Evolutionary conservation across 805 yeast species (phyloP), one percentile per base, ranked within the genome.

Genomic region (Cyberlindnera xishuangbannaensis): DNA sequence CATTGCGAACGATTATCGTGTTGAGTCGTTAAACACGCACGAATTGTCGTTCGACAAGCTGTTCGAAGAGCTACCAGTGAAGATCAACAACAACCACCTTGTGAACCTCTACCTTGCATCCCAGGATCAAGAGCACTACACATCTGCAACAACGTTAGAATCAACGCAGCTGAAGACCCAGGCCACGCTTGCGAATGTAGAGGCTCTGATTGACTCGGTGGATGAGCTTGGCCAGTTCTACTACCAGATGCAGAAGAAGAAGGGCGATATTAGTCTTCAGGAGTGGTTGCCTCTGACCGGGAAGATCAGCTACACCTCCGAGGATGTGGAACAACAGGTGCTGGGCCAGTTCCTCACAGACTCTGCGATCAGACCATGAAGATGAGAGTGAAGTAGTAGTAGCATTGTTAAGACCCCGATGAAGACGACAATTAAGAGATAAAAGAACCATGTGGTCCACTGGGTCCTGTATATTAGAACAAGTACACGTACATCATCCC

Each of bases 41-140:
- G 72, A 73, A 44, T 64, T 86, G 43, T 71, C 78, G 10, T 79
- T 67, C 61, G 68, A 71, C 46, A 78, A 77, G 50, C 67, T 85
- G 33, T 71, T 85, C 45, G 82, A 77, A 38, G 95, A 85, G 60
- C 58, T 86, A 32, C 78, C 83, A 30, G 61, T 84, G 30, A 61
- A 60, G 19, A 67, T 85, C 41, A 73, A 73, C 53, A 84, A 83
- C 68, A 76, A 79, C 37, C 77, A 76, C 47, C 68, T 86, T 50
- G 73, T 77, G 34, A 69, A 77, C 45, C 61, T 76, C 44, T 73
- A 71, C 54, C 61, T 76, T 43, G 39, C 84, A 11, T 36, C 44
- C 9, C 37, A 37, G 23, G 40, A 42, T 13, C 31, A 40, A 9
- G 44, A 48, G 15, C 25, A 35, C 30, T 51, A 47, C 40, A 42